Evolutionary conservation across 1,284 basidiomycete species (phyloP), one percentile per base, ranked within the genome.

Genomic region (Crucibulum parvulum): DNA sequence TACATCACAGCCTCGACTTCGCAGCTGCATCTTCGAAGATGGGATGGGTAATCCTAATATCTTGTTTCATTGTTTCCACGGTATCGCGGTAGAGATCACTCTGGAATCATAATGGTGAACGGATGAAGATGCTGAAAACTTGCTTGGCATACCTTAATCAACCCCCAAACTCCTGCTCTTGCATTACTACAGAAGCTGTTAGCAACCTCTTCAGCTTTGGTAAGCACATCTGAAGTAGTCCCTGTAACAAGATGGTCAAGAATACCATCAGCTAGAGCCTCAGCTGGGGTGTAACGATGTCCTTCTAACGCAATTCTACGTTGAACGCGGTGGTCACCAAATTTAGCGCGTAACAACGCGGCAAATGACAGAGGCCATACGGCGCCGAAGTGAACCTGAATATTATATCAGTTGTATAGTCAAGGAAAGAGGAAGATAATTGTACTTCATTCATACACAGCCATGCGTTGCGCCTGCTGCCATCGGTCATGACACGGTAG

Each of bases 381-480:
- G 13, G 93, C 91, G 51, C 93, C 94, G 68, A 96, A 94, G 71
- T 91, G 88, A 53, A 95, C 81, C 93, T 94, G 55, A 24, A 48
- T 57, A 47, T 53, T 53, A 55, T 5, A 43, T 38, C 37, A 43
- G 45, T 52, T 37, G 39, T 34, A 58, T 38, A 56, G 37, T 45
- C 35, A 24, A 8, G 52, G 13, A 35, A 37, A 36, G 57, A 39
- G 56, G 37, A 37, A 58, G 39, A 55, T 43, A 34, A 24, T 45
- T 74, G 63, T 63, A 93, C 92, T 79, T 98, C 96, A 72, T 98
- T 98, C 95, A 98, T 97, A 73, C 88, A 94, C 60, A 95, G 78
- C 89, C 93, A 96, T 9, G 92, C 91, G 63, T 88, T 87, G 51
- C 89, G 88, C 70, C 86, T 88, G 66, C 84, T 90, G 16, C 88